Base-by-base conservation (phyloP, 257 asterid species). In the Nicotiana benthamiana region DNA sequence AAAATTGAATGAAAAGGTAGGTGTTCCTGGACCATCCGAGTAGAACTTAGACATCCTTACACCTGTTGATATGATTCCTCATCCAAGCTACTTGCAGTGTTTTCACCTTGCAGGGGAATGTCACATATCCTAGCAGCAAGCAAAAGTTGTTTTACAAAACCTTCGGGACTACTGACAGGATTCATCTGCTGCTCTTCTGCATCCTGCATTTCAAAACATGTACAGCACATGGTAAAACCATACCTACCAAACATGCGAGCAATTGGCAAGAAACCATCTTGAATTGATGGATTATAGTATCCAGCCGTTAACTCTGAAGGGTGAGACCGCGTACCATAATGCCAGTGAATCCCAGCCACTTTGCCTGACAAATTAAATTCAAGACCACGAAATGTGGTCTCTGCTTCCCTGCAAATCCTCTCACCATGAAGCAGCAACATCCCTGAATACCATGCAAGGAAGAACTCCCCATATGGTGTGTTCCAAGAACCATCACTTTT, bases 351-450 rank as follows among this genome's bases (percentile, higher is more conserved):
- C 77, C 90, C 92, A 9, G 88, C 92, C 67, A 93, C 86, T 87
- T 90, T 93, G 36, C 91, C 94, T 0, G 90, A 90, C 88, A 90
- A 78, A 85, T 68, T 84, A 32, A 93, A 86, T 83, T 92, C 88
- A 57, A 83, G 80, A 12, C 91, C 95, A 56, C 87, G 85, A 75
- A 93, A 93, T 75, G 90, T 90, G 12, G 87, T 65, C 79, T 85
- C 92, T 17, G 95, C 95, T 82, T 91, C 97, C 80, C 85, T 70
- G 80, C 97, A 93, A 67, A 93, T 89, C 82, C 92, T 88, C 76
- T 93, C 95, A 62, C 97, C 97, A 15, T 93, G 97, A 83, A 82
- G 83, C 66, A 93, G 90, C 80, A 93, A 89, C 91, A 91, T 70
- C 20, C 86, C 86, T 0, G 97, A 91, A 87, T 93, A 91, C 97